Percentiles rank a stretch among this genome's conserved stretches.
phyloP scores from a whole-genome alignment of 805 yeast genomes.

The Aciculoconidium aculeatum region DNA sequence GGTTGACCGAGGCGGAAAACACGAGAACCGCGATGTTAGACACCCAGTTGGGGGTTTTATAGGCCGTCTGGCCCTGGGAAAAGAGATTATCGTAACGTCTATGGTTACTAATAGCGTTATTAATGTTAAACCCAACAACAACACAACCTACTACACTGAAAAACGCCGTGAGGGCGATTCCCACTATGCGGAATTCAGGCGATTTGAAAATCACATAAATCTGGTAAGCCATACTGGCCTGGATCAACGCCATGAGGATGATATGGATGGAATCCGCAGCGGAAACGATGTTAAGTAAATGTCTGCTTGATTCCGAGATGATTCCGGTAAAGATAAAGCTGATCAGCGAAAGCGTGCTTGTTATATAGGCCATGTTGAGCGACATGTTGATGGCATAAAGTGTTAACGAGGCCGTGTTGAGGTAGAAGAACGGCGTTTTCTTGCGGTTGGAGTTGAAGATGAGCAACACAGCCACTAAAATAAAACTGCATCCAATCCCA shows the following conservation, averaged over 20 bases:
- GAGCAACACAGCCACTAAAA: constrained; percentile 5
- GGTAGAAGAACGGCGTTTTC: constrained; percentile 63
- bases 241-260: constrained; percentile 54
- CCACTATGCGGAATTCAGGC: constrained; percentile 42
- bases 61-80: constrained; percentile 6
- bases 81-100: constrained; percentile 14
- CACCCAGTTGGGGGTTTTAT: constrained; percentile 24
- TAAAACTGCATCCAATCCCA: constrained; percentile 9
- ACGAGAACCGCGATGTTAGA: constrained; percentile 52
- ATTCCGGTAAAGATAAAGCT: constrained; percentile 36
- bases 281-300: constrained; percentile 45
- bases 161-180: constrained; percentile 31
- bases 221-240: constrained; percentile 66
- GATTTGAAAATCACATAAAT: constrained; percentile 61
- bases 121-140: constrained; percentile 55
- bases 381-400: constrained; percentile 55
- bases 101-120: constrained; percentile 28
- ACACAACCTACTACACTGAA: constrained; percentile 45
- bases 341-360: constrained; percentile 46
- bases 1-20: constrained; percentile 62
- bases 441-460: constrained; percentile 33
- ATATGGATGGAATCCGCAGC: constrained; percentile 59
- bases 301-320: constrained; percentile 19
- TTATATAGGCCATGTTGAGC: constrained; percentile 49
- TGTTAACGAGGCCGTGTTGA: constrained; percentile 59